Evolutionary conservation across 78 protist genomes (phyloP).

Genomic region (Isochrysis galbana): DNA sequence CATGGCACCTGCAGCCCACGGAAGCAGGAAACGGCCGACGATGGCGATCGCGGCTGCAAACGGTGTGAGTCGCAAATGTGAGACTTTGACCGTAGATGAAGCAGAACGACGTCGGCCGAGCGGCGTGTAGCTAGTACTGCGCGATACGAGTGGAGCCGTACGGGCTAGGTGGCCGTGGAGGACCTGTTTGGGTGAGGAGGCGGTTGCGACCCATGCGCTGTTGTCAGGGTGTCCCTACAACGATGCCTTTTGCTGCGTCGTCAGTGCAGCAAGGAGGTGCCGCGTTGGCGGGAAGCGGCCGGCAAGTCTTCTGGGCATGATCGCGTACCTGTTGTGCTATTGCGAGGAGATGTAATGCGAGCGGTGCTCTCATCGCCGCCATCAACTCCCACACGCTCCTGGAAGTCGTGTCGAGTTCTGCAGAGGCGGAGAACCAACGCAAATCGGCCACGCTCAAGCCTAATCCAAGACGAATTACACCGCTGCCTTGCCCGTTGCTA

Average conservation of each 20-base stretch:
- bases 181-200: too few relatives aligned
- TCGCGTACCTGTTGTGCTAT: neutral
- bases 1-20: neutral
- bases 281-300: too few relatives aligned
- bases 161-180: too few relatives aligned
- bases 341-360: neutral
- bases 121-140: too few relatives aligned
- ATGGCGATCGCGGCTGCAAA: neutral
- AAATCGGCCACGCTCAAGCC: neutral
- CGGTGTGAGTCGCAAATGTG: neutral
- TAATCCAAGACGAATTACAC: too few relatives aligned
- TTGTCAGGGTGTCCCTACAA: too few relatives aligned
- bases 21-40: neutral
- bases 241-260: too few relatives aligned
- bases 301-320: neutral
- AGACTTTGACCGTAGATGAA: neutral
- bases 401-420: neutral
- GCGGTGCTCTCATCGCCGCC: neutral
- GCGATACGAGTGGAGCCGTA: too few relatives aligned
- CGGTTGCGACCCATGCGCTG: too few relatives aligned
- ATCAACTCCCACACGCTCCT: neutral
- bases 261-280: neutral
- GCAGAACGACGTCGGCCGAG: too few relatives aligned
- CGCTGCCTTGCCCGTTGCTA: too few relatives aligned
- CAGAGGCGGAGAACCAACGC: neutral